Base-by-base conservation (phyloP, 129 eudicot genomes). In the Oenanthe sinensis region DNA sequence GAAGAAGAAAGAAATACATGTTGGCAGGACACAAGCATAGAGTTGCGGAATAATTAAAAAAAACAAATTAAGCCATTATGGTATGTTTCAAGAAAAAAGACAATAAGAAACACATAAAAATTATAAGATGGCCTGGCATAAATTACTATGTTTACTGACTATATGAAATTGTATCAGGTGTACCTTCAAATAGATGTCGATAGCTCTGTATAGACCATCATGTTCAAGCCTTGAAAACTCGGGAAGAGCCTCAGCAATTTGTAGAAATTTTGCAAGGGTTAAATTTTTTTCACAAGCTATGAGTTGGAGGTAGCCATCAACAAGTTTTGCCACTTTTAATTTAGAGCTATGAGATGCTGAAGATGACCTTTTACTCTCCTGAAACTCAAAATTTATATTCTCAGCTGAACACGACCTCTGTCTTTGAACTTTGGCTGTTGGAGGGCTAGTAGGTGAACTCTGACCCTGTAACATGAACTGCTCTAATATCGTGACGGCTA, bases 161-260 rank as follows among this genome's bases (percentile, higher is more conserved):
- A 26, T 12, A 14, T 44, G 1, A 74, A 14, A 4, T 15, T 48
- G 67, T 17, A 12, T 8, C 6, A 71, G 74, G 17, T 16, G 65
- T 86, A 92, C 98, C 97, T 94, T 94, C 78, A 94, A 89, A 75
- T 87, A 94, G 81, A 84, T 87, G 84, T 94, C 98, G 60, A 94
- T 91, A 69, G 96, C 98, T 83, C 54, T 85, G 86, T 93, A 93
- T 20, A 93, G 90, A 89, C 87, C 98, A 88, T 93, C 97, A 81
- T 93, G 98, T 78, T 91, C 93, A 70, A 87, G 63, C 87, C 98
- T 90, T 28, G 98, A 89, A 78, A 91, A 94, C 37, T 85, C 90
- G 19, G 98, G 96, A 70, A 91, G 79, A 30, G 89, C 86, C 78
- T 91, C 97, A 8, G 98, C 98, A 79, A 94, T 82, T 60, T 86